Base-by-base conservation (phyloP, 371 early-diverging fungal species). In the Actinomucor elegans region DNA sequence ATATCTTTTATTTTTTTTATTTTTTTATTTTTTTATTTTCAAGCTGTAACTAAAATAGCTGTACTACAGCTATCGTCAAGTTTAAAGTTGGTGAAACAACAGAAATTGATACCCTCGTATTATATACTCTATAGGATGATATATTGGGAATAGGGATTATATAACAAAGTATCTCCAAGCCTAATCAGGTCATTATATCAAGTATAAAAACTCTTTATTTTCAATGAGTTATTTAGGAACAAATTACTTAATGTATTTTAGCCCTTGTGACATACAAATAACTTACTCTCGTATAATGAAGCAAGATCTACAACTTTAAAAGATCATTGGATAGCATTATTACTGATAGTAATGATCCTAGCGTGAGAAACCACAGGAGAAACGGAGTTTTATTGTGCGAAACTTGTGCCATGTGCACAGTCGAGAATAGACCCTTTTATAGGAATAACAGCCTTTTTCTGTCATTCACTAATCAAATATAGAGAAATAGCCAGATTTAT, bases 291-390 rank as follows among this genome's bases (percentile, higher is more conserved):
- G n/a, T 41, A 23, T 21, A 7, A 24, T 15, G 18, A n/a, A 24
- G 12, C 10, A 41, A 41, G 41, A 12, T 26, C 41, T 21, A 41
- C 26, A 41, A 41, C n/a, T 21, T 41, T 41, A 23, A 24, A 15
- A n/a, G 5, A 17, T n/a, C 17, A 17, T 15, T 21, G n/a, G n/a
- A 5, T 5, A 41, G 14, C 24, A 8, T 0, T 41, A 41, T 38
- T 18, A 41, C 15, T 41, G 41, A 15, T 3, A 29, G 29, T 17
- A 40, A 20, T 28, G 43, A 44, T 35, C 51, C 4, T 17, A 50
- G 46, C 57, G 57, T 57, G 57, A 57, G 57, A 57, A 57, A 56
- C 20, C 12, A 51, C 28, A 23, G 41, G 41, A 18, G 28, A n/a
- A 44, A 26, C 36, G 34, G 53, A 52, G 45, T 50, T 44, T n/a